These are phyloP conservation scores for Backusella tuberculispora DNA, from an alignment of 192 early-diverging fungal species.

Conservation along the genomic window DNA sequence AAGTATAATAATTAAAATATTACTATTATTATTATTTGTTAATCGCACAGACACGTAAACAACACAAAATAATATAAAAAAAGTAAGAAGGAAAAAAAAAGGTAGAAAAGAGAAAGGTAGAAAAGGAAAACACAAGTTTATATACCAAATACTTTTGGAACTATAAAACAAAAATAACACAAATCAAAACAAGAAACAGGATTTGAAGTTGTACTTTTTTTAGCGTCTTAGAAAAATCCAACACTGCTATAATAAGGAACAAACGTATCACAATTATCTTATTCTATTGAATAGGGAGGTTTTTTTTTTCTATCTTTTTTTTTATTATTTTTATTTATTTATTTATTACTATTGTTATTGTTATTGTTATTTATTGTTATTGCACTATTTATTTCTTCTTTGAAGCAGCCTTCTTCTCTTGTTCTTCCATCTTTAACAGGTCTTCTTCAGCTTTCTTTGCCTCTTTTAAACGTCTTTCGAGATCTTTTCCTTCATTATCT, in stretches of 20 bases:
- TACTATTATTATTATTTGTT: background rate
- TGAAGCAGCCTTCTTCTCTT: conserved; percentile 41
- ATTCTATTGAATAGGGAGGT: background rate
- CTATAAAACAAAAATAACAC: no score
- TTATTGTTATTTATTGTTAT: background rate
- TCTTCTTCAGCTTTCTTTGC: conserved; percentile 47
- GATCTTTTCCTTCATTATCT: conserved; percentile 43
- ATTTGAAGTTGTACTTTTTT: conserved; percentile 4
- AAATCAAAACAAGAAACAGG: conserved; percentile 12
- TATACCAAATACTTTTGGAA: background rate
- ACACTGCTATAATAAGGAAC: background rate
- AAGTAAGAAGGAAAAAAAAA: background rate
- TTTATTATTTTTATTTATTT: no score
- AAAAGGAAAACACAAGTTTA: background rate
- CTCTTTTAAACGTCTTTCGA: conserved; percentile 7
- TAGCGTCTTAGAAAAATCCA: background rate
- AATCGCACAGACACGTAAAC: background rate
- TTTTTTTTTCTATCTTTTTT: background rate
- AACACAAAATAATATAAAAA: background rate
- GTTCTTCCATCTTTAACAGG: conserved; percentile 45
- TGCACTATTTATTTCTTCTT: conserved; percentile 31
- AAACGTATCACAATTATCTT: background rate
- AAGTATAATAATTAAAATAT: background rate
- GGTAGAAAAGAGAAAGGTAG: background rate
- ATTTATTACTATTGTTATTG: background rate